Base-by-base conservation (phyloP, 164 flowering plant genomes). In the Nelumbo lutea region DNA sequence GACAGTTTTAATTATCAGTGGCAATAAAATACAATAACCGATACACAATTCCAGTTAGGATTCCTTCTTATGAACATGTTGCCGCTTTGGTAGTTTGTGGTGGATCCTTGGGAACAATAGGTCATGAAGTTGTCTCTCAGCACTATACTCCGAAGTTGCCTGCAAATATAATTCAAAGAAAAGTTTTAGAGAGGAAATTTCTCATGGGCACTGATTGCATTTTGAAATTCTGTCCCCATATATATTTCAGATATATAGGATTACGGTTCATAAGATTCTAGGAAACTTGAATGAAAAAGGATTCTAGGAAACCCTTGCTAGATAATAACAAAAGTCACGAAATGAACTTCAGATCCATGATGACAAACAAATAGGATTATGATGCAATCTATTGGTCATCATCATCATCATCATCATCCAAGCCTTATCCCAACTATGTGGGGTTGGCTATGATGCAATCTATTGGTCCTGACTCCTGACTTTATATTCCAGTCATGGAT, bases 111-210 rank as follows among this genome's bases (percentile, higher is more conserved):
- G 96, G 73, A 93, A 93, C 59, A 93, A 68, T 60, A 93, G 66
- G 68, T 93, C 89, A 70, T 87, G 85, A 14, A 93, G 81, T 75
- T 88, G 96, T 72, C 87, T 86, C 81, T 90, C 91, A 3, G 98
- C 96, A 70, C 90, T 80, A 56, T 84, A 85, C 70, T 89, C 98
- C 39, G 96, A 90, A 27, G 87, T 83, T 59, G 95, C 98, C 98
- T 93, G 93, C 77, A 81, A 77, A 65, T 67, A 62, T 39, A 66
- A 66, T 55, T 47, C 43, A 45, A 2, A 52, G 57, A 52, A 15
- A 52, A 52, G 57, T 52, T 9, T 52, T 52, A 52, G 57, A 2
- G 14, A 52, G 14, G 14, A 2, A 52, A 15, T 11, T 52, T 52
- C n/a, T 1, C 57, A 52, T 52, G 10, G 57, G 14, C 14, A 52